phyloP scores from a whole-genome alignment of 192 early-diverging fungal species.

The Gaertneriomyces sp. region DNA sequence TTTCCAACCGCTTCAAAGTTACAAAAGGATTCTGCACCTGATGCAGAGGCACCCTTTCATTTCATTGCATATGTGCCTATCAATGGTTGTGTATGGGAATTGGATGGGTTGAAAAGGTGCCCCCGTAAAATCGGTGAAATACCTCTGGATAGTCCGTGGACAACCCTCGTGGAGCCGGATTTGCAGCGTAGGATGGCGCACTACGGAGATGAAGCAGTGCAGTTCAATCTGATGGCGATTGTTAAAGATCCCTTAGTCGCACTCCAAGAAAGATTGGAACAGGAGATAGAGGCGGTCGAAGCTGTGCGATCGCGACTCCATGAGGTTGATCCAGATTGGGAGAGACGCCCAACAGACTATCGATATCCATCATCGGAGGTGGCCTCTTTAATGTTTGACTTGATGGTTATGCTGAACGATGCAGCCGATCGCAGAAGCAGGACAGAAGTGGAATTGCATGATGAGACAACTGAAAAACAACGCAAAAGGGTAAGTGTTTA shows the following conservation, averaged over 20 bases:
- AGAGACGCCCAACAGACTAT: too few relatives aligned
- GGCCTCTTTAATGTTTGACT: too few relatives aligned
- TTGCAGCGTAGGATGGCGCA: conserved; percentile 15
- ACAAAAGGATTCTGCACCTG: conserved; percentile 19
- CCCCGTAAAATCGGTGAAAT: conserved; percentile 20
- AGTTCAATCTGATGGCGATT: conserved; percentile 29
- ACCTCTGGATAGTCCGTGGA: conserved; percentile 5
- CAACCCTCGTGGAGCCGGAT: conserved; percentile 3
- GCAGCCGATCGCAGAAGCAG: not conserved
- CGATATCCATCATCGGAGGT: too few relatives aligned
- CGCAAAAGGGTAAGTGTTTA: not conserved
- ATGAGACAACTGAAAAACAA: not conserved
- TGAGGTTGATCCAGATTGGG: too few relatives aligned
- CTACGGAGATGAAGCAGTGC: conserved; percentile 22
- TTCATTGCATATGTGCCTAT: conserved; percentile 27
- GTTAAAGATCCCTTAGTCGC: conserved; percentile 5
- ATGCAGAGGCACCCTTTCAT: conserved; percentile 25
- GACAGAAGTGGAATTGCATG: not conserved
- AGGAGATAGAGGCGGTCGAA: not conserved
- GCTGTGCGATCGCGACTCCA: too few relatives aligned
- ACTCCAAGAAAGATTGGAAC: not conserved
- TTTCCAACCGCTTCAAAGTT: conserved; percentile 5
- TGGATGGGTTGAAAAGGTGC: conserved; percentile 29
- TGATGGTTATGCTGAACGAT: too few relatives aligned
- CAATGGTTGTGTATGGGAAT: conserved; percentile 28